Conservation (phyloP, 2,329 filamentous ascomycete genomes). For the Ceratocystis albifundus region DNA sequence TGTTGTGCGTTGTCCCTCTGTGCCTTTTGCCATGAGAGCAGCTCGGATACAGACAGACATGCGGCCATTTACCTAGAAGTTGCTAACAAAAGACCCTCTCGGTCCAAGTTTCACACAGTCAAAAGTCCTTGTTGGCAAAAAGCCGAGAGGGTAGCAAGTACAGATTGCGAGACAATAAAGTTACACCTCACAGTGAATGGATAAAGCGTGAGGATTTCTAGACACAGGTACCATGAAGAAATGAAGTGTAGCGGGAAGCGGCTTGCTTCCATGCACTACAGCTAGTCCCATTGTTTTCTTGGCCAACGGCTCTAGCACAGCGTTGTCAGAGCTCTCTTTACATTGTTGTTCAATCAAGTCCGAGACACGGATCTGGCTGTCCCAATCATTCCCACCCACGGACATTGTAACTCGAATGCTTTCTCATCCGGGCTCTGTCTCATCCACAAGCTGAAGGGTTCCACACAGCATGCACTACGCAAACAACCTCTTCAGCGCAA, state of each 20-base stretch:
- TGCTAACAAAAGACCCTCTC: constrained; percentile 5
- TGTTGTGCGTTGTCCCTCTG: neutral
- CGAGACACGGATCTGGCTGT: constrained; percentile 12
- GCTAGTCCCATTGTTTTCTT: neutral
- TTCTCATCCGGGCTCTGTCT: neutral
- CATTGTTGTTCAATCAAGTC: constrained; percentile 22
- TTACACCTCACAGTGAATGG: neutral
- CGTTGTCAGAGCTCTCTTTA: constrained; percentile 23
- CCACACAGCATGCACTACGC: constrained; percentile 7
- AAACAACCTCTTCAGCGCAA: constrained; percentile 3
- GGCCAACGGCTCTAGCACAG: neutral
- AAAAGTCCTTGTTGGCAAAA: neutral
- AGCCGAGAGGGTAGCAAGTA: neutral
- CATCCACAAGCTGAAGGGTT: constrained; percentile 1
- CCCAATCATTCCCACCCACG: neutral
- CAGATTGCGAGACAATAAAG: neutral
- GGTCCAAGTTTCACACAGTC: neutral
- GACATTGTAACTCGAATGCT: neutral
- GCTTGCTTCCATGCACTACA: neutral
- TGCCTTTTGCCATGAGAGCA: neutral
- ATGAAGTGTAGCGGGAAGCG: neutral
- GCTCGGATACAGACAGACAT: neutral
- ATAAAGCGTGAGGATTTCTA: neutral
- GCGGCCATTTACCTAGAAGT: neutral
- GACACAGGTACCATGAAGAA: neutral